Evolutionary conservation across 2,329 filamentous ascomycete species (phyloP), one percentile per base, ranked within the genome.

Genomic region (Hypoxylon sp.): DNA sequence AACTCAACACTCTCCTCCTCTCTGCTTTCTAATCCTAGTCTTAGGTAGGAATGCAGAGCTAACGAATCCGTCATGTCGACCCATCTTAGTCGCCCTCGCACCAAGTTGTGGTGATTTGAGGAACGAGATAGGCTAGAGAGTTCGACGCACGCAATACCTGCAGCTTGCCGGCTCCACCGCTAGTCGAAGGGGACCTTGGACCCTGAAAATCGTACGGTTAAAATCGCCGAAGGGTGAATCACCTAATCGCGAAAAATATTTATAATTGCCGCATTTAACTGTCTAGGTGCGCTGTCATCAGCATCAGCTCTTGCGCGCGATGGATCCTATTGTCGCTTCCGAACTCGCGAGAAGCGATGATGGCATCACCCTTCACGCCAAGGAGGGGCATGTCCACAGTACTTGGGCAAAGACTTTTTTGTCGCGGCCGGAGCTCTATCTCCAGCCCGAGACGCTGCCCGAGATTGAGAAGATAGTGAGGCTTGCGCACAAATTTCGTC

Each of bases 321-420:
- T 78, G 76, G 74, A 77, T 57, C 73, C 75, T 57, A 55, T 74
- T n/a, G 26, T 77, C 48, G 66, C 63, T 37, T 67, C 73, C 17
- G 75, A 76, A 59, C 66, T 77, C 17, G 65, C 74, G 9, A 74
- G 68, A 61, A 69, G 63, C 60, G 63, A 65, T n/a, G 76, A 77
- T 62, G 74, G 58, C 63, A 74, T 96, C 42, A 89, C 94, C 47
- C 97, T 98, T 83, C 92, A 91, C 78, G 92, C 93, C 5, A 86
- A 86, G 64, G 84, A 87, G 66, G 84, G 88, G 59, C 90, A 98
- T 80, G 82, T 90, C 53, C 96, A 98, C 83, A 91, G 91, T 75
- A 99, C 96, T 19, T 99, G 96, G 96, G 96, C 96, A 42, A 91
- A 91, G 77, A 98, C 96, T 54, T 98, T 97, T 83, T 91, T 92